phyloP scores from a whole-genome alignment of 352 stramenopile genomes.

The Phytophthora pseudosyringae region DNA sequence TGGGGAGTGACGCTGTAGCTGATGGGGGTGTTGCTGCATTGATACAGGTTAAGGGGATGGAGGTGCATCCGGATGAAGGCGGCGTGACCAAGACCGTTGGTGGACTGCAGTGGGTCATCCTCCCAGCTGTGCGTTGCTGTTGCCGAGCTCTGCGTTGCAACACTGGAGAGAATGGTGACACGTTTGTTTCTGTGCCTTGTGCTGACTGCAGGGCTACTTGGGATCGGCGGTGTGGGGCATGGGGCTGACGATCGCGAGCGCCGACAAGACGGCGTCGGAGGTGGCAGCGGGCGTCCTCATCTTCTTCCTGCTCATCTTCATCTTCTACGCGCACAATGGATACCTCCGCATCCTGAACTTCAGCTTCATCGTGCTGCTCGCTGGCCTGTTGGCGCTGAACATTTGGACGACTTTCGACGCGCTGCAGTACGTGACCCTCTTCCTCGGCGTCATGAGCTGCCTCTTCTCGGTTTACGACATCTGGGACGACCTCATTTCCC shows the following conservation, averaged over 20 bases:
- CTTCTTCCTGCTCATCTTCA: constrained; percentile 87
- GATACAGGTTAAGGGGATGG: constrained; percentile 82
- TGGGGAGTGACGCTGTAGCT: background rate
- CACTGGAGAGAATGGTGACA: background rate
- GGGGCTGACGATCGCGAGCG: constrained; percentile 81
- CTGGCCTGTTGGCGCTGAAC: constrained; percentile 75
- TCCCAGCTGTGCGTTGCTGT: constrained; percentile 59
- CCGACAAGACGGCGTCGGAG: constrained; percentile 61
- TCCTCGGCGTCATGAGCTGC: constrained; percentile 92
- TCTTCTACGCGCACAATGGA: constrained; percentile 88
- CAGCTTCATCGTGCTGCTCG: constrained; percentile 86
- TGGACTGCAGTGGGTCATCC: constrained; percentile 73
- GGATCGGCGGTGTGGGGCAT: constrained; percentile 90
- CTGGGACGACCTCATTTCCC: constrained; percentile 91
- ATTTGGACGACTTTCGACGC: constrained; percentile 67
- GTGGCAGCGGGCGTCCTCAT: constrained; percentile 85
- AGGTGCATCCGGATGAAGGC: constrained; percentile 89
- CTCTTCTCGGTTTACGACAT: constrained; percentile 93
- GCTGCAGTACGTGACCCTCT: constrained; percentile 87
- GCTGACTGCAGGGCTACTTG: constrained; percentile 68
- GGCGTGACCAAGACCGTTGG: constrained; percentile 86
- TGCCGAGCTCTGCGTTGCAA: background rate
- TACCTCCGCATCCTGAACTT: constrained; percentile 87
- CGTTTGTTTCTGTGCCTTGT: constrained; percentile 6
- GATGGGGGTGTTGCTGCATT: constrained; percentile 14